Evolutionary conservation across 169 alveolate species (phyloP).

Genomic region (Plasmodium relictum): DNA sequence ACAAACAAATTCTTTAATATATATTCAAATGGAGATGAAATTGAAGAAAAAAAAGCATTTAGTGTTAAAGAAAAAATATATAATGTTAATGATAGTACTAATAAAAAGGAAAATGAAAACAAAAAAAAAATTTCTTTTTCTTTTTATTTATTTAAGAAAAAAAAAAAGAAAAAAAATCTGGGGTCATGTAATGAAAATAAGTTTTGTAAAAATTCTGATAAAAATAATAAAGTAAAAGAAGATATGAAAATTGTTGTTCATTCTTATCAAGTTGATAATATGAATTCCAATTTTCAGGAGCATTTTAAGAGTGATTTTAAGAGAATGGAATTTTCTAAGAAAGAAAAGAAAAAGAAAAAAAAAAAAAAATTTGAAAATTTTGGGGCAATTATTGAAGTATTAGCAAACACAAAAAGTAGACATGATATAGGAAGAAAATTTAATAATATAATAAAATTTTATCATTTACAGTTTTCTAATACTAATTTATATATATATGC

Average conservation of each 20-base stretch:
- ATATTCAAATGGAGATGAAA: conserved; percentile 54
- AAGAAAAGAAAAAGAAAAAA: conserved; percentile 24
- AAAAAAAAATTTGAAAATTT: conserved; percentile 73
- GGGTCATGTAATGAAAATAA: background rate
- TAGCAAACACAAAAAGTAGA: conserved; percentile 76
- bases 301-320: conserved; percentile 15
- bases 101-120: conserved; percentile 55
- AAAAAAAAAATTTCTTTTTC: conserved; percentile 78
- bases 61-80: background rate
- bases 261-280: background rate
- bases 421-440: conserved; percentile 72
- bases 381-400: conserved; percentile 76
- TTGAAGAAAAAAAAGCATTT: background rate
- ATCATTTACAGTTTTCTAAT: conserved; percentile 56
- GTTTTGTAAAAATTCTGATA: background rate
- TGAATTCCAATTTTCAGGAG: conserved; percentile 6
- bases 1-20: conserved; percentile 69
- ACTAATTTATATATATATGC: conserved; percentile 80
- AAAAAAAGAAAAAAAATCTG: conserved; percentile 28
- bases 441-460: conserved; percentile 54
- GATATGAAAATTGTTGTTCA: background rate
- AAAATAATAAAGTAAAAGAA: background rate
- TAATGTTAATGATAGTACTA: background rate
- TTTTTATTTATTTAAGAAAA: conserved; percentile 50
- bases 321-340: background rate